A percentile compares a stretch with the other conserved stretches of the same genome.
phyloP scores from a whole-genome alignment of 2,329 filamentous ascomycete genomes.

The Rhytidhysteron rufulum region DNA sequence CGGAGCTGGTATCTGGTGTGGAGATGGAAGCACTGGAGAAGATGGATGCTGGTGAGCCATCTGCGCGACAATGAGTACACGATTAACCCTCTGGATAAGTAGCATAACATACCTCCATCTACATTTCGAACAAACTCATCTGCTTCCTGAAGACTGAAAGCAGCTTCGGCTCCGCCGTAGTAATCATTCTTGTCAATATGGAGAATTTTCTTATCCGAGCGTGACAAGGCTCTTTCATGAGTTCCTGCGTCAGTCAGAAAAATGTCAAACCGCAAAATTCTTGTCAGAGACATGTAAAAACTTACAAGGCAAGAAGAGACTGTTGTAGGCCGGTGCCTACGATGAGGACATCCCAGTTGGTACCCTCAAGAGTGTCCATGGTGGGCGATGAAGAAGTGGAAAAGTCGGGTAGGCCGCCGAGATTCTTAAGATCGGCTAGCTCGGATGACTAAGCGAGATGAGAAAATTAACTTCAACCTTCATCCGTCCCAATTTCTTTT shows the following conservation, averaged over 20 bases:
- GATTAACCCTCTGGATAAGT: not conserved
- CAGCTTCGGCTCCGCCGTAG: slow-evolving; percentile 83
- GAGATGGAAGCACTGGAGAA: slow-evolving; percentile 30
- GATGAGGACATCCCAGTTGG: slow-evolving; percentile 52
- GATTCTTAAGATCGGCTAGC: slow-evolving; percentile 20
- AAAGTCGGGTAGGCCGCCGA: slow-evolving; percentile 15
- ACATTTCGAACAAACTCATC: slow-evolving; percentile 64
- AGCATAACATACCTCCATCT: slow-evolving; percentile 29
- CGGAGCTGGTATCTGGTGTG: slow-evolving; percentile 15
- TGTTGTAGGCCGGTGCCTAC: slow-evolving; percentile 51
- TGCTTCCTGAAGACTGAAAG: slow-evolving; percentile 77
- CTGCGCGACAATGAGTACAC: too few relatives aligned
- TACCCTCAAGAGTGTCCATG: slow-evolving; percentile 50
- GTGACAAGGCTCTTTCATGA: slow-evolving; percentile 75
- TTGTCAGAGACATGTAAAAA: slow-evolving; percentile 29
- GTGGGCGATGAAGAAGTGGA: slow-evolving; percentile 12
- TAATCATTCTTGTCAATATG: slow-evolving; percentile 85
- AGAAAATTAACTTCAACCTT: slow-evolving; percentile 18
- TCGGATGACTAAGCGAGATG: slow-evolving; percentile 29
- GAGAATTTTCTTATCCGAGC: slow-evolving; percentile 85
- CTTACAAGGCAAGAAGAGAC: slow-evolving; percentile 53
- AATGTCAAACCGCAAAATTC: too few relatives aligned
- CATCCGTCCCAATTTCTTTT: slow-evolving; percentile 9
- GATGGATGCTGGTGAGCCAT: slow-evolving; percentile 12
- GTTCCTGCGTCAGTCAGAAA: slow-evolving; percentile 69